Evolutionary conservation across 2,329 filamentous ascomycete species (phyloP), one percentile per base, ranked within the genome.

Genomic region (Metarhizium guizhouense): DNA sequence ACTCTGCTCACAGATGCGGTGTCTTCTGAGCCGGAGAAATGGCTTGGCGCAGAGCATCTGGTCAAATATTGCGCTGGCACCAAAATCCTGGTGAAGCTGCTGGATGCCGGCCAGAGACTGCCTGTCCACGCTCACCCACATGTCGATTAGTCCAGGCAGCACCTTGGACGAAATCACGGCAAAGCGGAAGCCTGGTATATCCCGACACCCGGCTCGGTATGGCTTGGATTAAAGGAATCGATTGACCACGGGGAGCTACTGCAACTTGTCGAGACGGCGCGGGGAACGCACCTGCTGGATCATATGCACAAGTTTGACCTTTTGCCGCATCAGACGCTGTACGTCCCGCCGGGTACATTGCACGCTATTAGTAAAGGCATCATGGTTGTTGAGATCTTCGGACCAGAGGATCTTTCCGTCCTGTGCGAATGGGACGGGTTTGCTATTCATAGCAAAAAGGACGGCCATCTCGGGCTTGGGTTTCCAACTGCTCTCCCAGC

Each of bases 301-400:
- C 30, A 47, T 14, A 61, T 63, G 58, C 58, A 62, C 52, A 49
- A 55, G 34, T 43, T 63, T 25, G 52, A 56, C 13, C 57, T 62
- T 1, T 29, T 54, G 42, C 58, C 58, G 8, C 57, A 58, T 16
- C 61, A 62, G 51, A 61, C 57, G 2, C 52, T 63, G n/a, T 60
- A 62, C 49, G 59, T 63, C 2, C 57, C 58, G 7, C 57, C 58
- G 1, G 58, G 62, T 2, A 58, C 56, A 6, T 56, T 65, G 42
- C 62, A 64, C 49, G 53, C 61, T 38, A 63, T 65, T 8, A 60
- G 62, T 11, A 52, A 62, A 20, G 58, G 58, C n/a, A 38, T 57
- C 34, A 45, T 64, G 18, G 45, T 62, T 3, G 55, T 63, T 13
- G 59, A 64, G 47, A 25, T 61, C 0, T 57, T 63, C 36, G 58